Evolutionary conservation across 2,329 filamentous ascomycete genomes (phyloP), one percentile per base, ranked within the genome.

Genomic region (Karstenula rhodostoma): DNA sequence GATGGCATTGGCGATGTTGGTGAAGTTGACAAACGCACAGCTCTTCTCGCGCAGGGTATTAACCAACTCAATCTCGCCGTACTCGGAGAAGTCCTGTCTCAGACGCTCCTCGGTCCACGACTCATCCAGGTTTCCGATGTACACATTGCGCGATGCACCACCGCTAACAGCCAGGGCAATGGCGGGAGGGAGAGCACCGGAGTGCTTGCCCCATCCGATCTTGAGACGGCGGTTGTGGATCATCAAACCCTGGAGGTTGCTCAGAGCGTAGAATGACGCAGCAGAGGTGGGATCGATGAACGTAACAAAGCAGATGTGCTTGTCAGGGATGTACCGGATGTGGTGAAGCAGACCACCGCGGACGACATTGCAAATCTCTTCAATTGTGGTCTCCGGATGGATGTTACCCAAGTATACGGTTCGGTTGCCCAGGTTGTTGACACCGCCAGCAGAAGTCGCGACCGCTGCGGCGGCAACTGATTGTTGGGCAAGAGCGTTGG

Each of bases 181-280:
- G 8, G 95, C 95, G 22, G 95, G 94, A 42, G 95, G 95, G 27
- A 99, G 88, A 68, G 94, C 94, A 62, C 95, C 95, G 4, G 95
- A 99, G 80, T 99, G 95, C 85, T 99, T 99, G 66, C 95, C 95
- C 95, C 95, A 99, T 67, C 95, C 95, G 77, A 99, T 97, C 86
- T 99, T 99, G 68, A 99, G 84, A 56, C 95, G 90, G 65, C 95
- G 89, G 81, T 99, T 99, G 83, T 99, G 95, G 72, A 99, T 99
- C 95, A 99, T 99, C 67, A 99, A 83, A 25, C 95, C 95, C 77
- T 99, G 95, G 29, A 99, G 84, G 80, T 98, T 98, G 86, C 94
- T 97, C 61, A 99, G 84, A 44, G 95, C 95, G 73, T 97, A 99
- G 83, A 99, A 99, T 0, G 94, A 97, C 43, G 95, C 95, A 25